Conservation (phyloP, 1,139 yeast genomes). For the Candida frijolesensis region DNA sequence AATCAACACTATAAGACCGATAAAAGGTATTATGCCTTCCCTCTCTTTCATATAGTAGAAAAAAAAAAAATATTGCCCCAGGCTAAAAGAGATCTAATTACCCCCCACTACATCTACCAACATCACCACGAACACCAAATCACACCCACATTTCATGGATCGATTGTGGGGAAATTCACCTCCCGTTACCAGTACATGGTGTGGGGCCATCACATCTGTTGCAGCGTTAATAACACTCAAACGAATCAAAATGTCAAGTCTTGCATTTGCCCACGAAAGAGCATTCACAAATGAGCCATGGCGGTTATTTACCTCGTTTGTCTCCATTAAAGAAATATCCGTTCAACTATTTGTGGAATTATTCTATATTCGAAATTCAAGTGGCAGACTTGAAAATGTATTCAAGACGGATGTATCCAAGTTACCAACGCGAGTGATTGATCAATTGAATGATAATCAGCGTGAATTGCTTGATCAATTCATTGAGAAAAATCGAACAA, state of each 20-base stretch:
- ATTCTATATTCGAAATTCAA: slow-evolving; percentile 21
- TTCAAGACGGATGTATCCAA: slow-evolving; percentile 17
- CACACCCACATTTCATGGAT: slow-evolving; percentile 11
- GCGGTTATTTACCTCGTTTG: slow-evolving; percentile 40
- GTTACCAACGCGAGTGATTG: slow-evolving; percentile 22
- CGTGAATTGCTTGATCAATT: slow-evolving; percentile 15
- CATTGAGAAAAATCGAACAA: slow-evolving; percentile 22
- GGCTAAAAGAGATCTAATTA: not conserved
- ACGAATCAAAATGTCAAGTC: slow-evolving; percentile 16
- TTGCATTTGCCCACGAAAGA: slow-evolving; percentile 27
- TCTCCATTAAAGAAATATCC: slow-evolving; percentile 32
- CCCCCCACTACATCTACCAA: not conserved
- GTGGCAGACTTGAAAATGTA: slow-evolving; percentile 23
- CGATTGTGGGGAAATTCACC: slow-evolving; percentile 23
- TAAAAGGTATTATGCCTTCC: not conserved
- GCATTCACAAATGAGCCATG: slow-evolving; percentile 35
- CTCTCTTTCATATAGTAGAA: no score
- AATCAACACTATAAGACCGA: no score
- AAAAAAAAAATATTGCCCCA: not conserved
- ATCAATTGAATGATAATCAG: slow-evolving; percentile 22
- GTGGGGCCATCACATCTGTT: slow-evolving; percentile 22
- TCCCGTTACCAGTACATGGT: slow-evolving; percentile 38
- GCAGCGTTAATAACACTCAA: slow-evolving; percentile 22
- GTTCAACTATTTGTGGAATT: slow-evolving; percentile 23
- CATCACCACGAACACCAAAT: not conserved